These are phyloP conservation scores for Lupinus albus DNA, from an alignment of 306 rosid species.

Conservation along the genomic window DNA sequence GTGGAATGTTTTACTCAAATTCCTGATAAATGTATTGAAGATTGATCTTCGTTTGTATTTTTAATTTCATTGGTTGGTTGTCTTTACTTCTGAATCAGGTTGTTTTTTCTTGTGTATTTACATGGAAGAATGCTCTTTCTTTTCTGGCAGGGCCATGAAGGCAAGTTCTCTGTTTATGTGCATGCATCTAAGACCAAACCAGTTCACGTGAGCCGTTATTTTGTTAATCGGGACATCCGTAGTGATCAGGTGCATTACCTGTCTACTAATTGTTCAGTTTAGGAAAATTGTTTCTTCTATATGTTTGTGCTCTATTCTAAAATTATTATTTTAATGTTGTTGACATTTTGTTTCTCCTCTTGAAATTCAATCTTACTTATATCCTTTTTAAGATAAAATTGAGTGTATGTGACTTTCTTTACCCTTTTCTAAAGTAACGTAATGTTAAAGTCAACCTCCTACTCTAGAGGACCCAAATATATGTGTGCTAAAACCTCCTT, in stretches of 20 bases:
- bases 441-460: conserved; percentile 2
- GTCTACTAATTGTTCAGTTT: conserved; percentile 17
- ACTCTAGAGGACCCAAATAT: conserved; percentile 1
- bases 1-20: conserved; percentile 1
- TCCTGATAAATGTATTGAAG: conserved; percentile 2
- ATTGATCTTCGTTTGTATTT: conserved; percentile 11
- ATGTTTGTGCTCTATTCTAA: not conserved
- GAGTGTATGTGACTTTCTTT: not conserved
- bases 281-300: not conserved
- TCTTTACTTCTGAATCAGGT: conserved; percentile 18
- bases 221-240: conserved; percentile 69
- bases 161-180: conserved; percentile 85
- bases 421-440: not conserved
- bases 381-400: not conserved
- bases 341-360: not conserved
- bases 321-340: not conserved
- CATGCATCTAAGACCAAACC: conserved; percentile 91
- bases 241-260: conserved; percentile 66
- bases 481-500: conserved; percentile 2
- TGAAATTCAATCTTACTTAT: not conserved
- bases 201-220: conserved; percentile 80
- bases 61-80: conserved; percentile 28
- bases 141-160: conserved; percentile 90
- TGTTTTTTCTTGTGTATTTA: conserved; percentile 28
- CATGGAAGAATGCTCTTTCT: conserved; percentile 29